Evolutionary conservation across 75 land plant genomes (phyloP).

Genomic region (Pseudotsuga menziesii): DNA sequence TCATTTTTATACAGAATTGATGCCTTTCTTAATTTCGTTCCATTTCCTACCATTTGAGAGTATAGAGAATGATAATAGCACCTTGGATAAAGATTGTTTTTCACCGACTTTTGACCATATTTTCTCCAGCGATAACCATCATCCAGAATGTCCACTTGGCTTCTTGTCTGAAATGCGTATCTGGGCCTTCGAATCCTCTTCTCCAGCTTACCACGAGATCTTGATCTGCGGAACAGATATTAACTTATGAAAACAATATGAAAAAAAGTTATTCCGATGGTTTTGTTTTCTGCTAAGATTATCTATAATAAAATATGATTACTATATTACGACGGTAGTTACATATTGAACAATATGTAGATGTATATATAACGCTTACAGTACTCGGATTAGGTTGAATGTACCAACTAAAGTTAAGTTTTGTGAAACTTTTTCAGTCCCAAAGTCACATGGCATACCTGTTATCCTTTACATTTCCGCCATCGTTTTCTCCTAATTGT

Average conservation of each 20-base stretch:
- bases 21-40: too few relatives aligned
- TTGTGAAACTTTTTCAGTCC: background rate
- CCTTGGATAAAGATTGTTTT: constrained; percentile 79
- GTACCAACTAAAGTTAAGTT: background rate
- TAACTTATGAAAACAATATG: background rate
- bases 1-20: too few relatives aligned
- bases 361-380: background rate
- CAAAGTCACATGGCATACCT: background rate
- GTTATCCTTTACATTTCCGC: background rate
- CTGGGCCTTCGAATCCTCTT: constrained; percentile 47
- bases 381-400: background rate
- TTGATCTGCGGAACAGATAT: background rate
- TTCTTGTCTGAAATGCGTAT: constrained; percentile 69
- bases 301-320: background rate
- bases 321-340: background rate
- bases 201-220: constrained; percentile 7
- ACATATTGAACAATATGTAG: background rate
- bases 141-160: constrained; percentile 68
- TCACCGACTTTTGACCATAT: constrained; percentile 74
- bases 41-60: too few relatives aligned
- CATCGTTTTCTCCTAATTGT: background rate
- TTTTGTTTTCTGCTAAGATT: background rate
- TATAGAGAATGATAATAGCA: constrained; percentile 11
- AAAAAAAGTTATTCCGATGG: background rate
- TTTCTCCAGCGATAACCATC: constrained; percentile 83